Evolutionary conservation across 495 filamentous ascomycete genomes (phyloP).

Genomic region (Tuber aestivum): DNA sequence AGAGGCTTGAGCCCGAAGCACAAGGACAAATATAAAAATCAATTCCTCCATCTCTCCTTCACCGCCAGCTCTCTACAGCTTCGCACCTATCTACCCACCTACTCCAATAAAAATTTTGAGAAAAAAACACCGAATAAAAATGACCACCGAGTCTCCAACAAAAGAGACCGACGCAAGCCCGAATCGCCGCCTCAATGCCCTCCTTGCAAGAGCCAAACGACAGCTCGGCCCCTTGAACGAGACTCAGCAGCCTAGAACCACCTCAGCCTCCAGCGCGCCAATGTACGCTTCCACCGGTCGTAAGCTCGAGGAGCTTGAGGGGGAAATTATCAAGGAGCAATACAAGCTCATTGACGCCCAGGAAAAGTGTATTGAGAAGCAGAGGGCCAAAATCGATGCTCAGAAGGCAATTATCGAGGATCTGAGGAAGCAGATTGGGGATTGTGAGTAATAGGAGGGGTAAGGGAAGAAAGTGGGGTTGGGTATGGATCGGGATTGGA

Average conservation of each 20-base stretch:
- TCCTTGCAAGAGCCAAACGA: background rate
- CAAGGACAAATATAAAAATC: background rate
- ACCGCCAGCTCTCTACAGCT: background rate
- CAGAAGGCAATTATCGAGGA: background rate
- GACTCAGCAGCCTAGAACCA: background rate
- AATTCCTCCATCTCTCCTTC: background rate
- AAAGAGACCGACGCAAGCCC: background rate
- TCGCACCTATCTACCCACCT: background rate
- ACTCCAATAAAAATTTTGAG: background rate
- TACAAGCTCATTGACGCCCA: background rate
- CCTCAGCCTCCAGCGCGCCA: background rate
- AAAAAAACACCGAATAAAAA: too few relatives aligned
- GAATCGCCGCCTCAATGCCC: background rate
- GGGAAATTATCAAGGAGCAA: background rate
- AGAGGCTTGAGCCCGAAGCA: background rate
- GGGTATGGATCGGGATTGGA: background rate
- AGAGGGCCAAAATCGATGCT: background rate
- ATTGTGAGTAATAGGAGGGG: background rate
- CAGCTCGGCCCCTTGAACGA: background rate
- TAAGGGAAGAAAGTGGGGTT: background rate
- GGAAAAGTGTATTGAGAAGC: background rate
- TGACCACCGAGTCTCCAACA: background rate
- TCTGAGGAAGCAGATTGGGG: background rate
- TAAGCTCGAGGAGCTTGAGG: background rate
- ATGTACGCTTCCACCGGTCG: background rate